Percentiles rank a stretch among this genome's conserved stretches.
phyloP scores from a whole-genome alignment of 1,284 basidiomycete genomes.

The Malassezia equina region DNA sequence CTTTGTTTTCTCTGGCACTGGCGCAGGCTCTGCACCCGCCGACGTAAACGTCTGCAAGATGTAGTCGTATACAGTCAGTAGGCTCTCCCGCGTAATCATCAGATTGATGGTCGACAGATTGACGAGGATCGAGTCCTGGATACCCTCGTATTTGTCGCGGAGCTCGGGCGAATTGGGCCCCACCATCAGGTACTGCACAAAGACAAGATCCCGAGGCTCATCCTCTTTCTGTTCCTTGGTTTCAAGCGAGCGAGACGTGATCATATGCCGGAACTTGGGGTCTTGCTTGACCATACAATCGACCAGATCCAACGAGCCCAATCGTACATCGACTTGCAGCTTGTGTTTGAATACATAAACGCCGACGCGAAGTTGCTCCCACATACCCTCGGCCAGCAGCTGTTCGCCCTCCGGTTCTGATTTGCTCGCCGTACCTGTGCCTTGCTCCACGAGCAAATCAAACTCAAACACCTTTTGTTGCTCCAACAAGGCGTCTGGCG shows the following conservation, averaged over 20 bases:
- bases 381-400: conserved; percentile 66
- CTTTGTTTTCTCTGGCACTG: conserved; percentile 6
- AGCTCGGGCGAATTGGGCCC: conserved; percentile 73
- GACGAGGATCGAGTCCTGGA: conserved; percentile 79
- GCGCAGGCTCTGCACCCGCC: conserved; percentile 11
- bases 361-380: conserved; percentile 61
- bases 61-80: conserved; percentile 87
- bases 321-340: conserved; percentile 74
- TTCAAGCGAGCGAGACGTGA: conserved; percentile 56
- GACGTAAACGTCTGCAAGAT: conserved; percentile 62
- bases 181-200: conserved; percentile 70
- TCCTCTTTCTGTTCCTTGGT: background rate
- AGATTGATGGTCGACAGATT: conserved; percentile 87
- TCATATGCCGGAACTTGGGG: conserved; percentile 55
- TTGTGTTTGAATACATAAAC: conserved; percentile 51
- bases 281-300: conserved; percentile 59
- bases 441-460: conserved; percentile 73
- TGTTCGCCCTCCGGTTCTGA: conserved; percentile 58
- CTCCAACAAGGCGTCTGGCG: conserved; percentile 51
- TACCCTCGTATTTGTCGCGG: conserved; percentile 67
- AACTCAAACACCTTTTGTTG: conserved; percentile 81
- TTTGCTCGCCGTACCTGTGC: conserved; percentile 75
- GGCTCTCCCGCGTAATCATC: conserved; percentile 78
- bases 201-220: conserved; percentile 58
- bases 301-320: conserved; percentile 57